Conservation (phyloP, 164 flowering plant genomes). For the Paratinospora sagittata region DNA sequence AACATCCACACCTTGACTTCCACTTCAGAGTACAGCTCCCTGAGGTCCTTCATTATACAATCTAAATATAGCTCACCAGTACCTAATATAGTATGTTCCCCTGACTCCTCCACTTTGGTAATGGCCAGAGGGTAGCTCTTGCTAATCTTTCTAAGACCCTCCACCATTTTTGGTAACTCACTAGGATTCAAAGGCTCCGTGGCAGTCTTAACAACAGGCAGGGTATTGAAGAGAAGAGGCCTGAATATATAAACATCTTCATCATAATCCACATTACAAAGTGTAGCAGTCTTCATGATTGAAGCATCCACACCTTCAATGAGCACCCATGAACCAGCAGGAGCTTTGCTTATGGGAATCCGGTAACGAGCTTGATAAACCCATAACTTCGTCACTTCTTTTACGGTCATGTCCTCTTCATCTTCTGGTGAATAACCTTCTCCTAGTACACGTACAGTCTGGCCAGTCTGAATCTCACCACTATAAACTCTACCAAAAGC, state of each 20-base stretch:
- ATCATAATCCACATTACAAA: conserved; percentile 68
- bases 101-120: conserved; percentile 97
- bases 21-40: conserved; percentile 98
- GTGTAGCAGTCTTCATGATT: conserved; percentile 96
- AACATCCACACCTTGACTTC: conserved; percentile 74
- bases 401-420: conserved; percentile 95
- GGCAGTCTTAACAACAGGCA: conserved; percentile 94
- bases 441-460: conserved; percentile 83
- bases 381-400: conserved; percentile 95
- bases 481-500: conserved; percentile 97
- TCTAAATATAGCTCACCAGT: conserved; percentile 97
- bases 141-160: conserved; percentile 96
- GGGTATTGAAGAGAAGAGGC: conserved; percentile 92
- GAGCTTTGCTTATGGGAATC: conserved; percentile 86
- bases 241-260: conserved; percentile 93
- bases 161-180: conserved; percentile 99
- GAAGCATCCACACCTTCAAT: conserved; percentile 99
- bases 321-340: conserved; percentile 98
- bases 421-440: conserved; percentile 99
- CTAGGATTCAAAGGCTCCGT: conserved; percentile 98
- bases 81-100: conserved; percentile 96
- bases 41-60: conserved; percentile 97
- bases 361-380: conserved; percentile 96
- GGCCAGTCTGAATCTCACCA: conserved; percentile 88
- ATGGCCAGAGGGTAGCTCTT: conserved; percentile 97